phyloP scores from a whole-genome alignment of 1,139 yeast genomes.

The Geotrichum histeridarum region DNA sequence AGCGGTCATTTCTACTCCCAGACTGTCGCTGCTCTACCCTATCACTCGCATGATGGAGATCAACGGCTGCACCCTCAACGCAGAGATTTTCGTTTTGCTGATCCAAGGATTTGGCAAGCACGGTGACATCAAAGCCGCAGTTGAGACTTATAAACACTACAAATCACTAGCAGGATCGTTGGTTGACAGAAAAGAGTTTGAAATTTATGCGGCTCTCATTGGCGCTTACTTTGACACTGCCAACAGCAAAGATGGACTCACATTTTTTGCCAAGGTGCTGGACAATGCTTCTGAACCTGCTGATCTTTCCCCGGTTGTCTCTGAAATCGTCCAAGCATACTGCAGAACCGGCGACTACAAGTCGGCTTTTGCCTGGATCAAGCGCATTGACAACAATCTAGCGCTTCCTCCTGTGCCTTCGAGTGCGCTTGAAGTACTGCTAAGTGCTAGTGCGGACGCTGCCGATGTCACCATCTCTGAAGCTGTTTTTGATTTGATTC shows the following conservation, averaged over 20 bases:
- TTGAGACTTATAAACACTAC: conserved; percentile 19
- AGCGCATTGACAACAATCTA: conserved; percentile 26
- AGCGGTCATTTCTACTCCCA: conserved; percentile 20
- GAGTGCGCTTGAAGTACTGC: conserved; percentile 23
- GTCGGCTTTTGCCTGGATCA: conserved; percentile 38
- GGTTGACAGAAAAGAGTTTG: conserved; percentile 18
- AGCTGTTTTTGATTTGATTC: conserved; percentile 30
- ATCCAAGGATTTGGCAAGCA: conserved; percentile 23
- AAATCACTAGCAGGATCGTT: conserved; percentile 14
- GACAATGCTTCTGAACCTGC: conserved; percentile 15
- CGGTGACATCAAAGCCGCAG: conserved; percentile 22
- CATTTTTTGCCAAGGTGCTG: conserved; percentile 30
- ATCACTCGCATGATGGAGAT: conserved; percentile 5
- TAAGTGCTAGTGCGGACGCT: conserved; percentile 25
- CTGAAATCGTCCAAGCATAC: conserved; percentile 32
- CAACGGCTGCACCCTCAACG: conserved; percentile 12
- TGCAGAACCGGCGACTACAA: conserved; percentile 28
- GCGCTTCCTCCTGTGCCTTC: conserved; percentile 23
- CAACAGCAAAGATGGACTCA: conserved; percentile 29
- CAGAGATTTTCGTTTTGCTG: conserved; percentile 15
- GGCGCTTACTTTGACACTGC: conserved; percentile 32
- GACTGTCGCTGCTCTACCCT: conserved; percentile 17
- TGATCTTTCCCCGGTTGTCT: conserved; percentile 19
- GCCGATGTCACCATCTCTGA: conserved; percentile 25
- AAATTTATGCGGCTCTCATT: conserved; percentile 33